Evolutionary conservation across 2,329 filamentous ascomycete genomes (phyloP), one percentile per base, ranked within the genome.

Genomic region (Alternaria triticina): DNA sequence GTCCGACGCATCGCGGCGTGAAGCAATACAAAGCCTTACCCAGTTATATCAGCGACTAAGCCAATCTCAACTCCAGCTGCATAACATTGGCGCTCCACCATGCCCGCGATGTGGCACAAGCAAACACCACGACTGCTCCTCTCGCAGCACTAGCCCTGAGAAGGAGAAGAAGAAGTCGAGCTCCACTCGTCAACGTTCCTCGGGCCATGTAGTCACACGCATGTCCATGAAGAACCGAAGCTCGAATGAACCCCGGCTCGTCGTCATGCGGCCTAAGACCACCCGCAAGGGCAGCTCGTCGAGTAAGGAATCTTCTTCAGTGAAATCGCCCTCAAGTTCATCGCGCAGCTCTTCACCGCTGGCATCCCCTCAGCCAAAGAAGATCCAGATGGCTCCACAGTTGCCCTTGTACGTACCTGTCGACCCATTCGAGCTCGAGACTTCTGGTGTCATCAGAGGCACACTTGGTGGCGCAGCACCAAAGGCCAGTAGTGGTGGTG

Each of bases 1-100:
- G 25, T 83, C 83, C n/a, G 82, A 85, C 56, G 66, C 70, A 8
- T 83, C 82, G 13, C 71, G 83, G n/a, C 62, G 73, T n/a, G 82
- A 84, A 47, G 83, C 82, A 17, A 72, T 84, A 50, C 71, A 76
- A 12, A 78, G 81, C 15, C 73, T 84, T 54, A 78, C 78, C 28
- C 74, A 81, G 58, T 75, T 84, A 9, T 81, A 76, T 61, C 69
- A 75, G 27, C 76, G 81, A 46, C 61, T 82, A 52, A 79, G 78
- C 43, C 76, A 77, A 36, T 79, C 79, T 20, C 76, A 79, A 57
- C 54, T 77, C 6, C 73, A 76, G 43, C 58, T 79, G n/a, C 71
- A 77, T 54, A 69, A 66, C 17, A 66, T 71, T 59, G 61, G 58
- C 28, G 46, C 58, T n/a, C 54, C 64, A 33, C 57, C 58, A 11